Percentiles rank a stretch among this genome's conserved stretches.
Conservation (phyloP, 805 yeast genomes). For the Pichia pseudocactophila region DNA sequence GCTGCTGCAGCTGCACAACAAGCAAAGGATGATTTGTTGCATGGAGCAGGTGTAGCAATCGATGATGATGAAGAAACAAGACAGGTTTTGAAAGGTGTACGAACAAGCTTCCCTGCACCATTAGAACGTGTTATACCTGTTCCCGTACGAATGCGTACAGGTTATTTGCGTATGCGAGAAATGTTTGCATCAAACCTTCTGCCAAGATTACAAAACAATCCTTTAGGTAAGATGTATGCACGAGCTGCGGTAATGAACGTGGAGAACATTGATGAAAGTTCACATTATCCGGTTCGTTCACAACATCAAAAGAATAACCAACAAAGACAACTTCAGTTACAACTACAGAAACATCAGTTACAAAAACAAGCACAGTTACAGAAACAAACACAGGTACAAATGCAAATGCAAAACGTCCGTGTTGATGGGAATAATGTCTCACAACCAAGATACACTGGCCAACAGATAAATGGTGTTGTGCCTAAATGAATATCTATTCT, state of each 20-base stretch:
- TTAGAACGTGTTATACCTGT: slow-evolving; percentile 64
- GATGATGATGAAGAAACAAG: slow-evolving; percentile 92
- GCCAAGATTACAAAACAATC: slow-evolving; percentile 48
- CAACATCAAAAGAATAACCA: slow-evolving; percentile 29
- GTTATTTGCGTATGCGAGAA: slow-evolving; percentile 82
- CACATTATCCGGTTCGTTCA: slow-evolving; percentile 41
- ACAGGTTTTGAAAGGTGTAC: slow-evolving; percentile 82
- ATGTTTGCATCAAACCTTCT: slow-evolving; percentile 83
- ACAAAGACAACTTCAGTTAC: slow-evolving; percentile 10
- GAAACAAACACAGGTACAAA: slow-evolving; percentile 1
- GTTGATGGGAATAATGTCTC: no score
- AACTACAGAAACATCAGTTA: slow-evolving; percentile 12
- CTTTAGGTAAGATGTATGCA: slow-evolving; percentile 73
- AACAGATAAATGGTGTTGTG: background rate
- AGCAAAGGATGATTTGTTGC: slow-evolving; percentile 56
- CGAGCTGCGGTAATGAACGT: slow-evolving; percentile 68
- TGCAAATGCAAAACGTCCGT: slow-evolving; percentile 1
- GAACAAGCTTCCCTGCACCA: slow-evolving; percentile 73
- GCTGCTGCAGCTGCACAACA: slow-evolving; percentile 74
- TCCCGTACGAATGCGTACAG: slow-evolving; percentile 62
- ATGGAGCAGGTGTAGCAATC: slow-evolving; percentile 38
- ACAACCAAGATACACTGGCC: no score
- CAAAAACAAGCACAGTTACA: slow-evolving; percentile 10
- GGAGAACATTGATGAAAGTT: slow-evolving; percentile 59
- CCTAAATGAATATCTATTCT: background rate